Percentiles rank a stretch among this genome's conserved stretches.
Conservation (phyloP, 345 rosid species). For the Eucalyptus erythrocorys region DNA sequence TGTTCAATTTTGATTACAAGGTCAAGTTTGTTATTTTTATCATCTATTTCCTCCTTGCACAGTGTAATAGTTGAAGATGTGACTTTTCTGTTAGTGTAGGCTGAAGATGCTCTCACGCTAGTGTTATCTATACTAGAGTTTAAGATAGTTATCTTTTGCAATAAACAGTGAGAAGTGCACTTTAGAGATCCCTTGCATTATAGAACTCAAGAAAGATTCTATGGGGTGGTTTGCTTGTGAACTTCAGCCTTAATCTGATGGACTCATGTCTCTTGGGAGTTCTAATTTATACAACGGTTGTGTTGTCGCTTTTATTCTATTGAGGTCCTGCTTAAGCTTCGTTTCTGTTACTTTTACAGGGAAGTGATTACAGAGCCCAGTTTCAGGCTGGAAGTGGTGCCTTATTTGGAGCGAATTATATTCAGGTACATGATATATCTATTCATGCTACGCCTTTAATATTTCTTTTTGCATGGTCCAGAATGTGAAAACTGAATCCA, state of each 20-base stretch:
- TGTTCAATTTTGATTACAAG: slow-evolving; percentile 90
- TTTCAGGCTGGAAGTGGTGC: slow-evolving; percentile 81
- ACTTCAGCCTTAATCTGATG: background rate
- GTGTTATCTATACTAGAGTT: background rate
- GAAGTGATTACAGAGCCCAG: slow-evolving; percentile 74
- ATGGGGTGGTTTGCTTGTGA: background rate
- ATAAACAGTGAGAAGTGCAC: background rate
- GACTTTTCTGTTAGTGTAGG: background rate
- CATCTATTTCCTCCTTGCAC: background rate
- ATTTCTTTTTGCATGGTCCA: background rate
- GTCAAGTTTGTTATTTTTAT: slow-evolving; percentile 11
- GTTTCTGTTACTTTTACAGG: slow-evolving; percentile 23
- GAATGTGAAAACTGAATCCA: background rate
- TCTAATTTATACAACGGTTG: background rate
- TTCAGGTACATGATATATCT: slow-evolving; percentile 44
- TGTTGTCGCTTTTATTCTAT: background rate
- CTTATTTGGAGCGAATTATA: slow-evolving; percentile 81
- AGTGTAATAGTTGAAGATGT: background rate
- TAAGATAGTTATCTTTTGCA: background rate
- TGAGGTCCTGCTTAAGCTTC: background rate
- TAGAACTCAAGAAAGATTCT: background rate
- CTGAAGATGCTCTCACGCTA: background rate
- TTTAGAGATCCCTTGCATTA: background rate
- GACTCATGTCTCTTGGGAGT: background rate
- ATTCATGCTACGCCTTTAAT: background rate